phyloP scores from a whole-genome alignment of 106 monocot species.

The Cymbidium sinense region DNA sequence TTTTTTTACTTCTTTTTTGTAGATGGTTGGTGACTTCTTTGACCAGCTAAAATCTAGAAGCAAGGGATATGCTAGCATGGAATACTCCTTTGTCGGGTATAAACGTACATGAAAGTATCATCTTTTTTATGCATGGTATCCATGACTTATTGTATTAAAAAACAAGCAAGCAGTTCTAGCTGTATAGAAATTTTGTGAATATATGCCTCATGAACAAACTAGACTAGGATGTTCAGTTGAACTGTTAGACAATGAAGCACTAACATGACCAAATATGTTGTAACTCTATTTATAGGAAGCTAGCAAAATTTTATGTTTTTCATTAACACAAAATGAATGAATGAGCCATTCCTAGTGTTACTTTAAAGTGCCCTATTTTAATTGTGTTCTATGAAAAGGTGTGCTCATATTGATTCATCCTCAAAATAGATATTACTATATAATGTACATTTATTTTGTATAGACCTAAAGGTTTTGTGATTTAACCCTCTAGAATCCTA shows the following conservation, averaged over 20 bases:
- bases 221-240: background rate
- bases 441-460: no score
- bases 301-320: background rate
- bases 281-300: background rate
- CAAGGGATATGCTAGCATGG: conserved; percentile 99
- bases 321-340: background rate
- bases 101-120: background rate
- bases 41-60: conserved; percentile 98
- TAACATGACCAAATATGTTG: background rate
- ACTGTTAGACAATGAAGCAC: background rate
- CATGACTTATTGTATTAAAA: background rate
- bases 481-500: no score
- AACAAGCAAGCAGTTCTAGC: background rate
- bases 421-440: no score
- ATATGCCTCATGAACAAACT: background rate
- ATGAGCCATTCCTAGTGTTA: background rate
- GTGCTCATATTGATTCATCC: no score
- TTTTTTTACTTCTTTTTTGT: conserved; percentile 1
- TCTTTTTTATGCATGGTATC: background rate
- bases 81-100: conserved; percentile 93
- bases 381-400: background rate
- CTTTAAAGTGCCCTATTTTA: background rate
- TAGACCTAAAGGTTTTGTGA: no score
- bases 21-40: conserved; percentile 99
- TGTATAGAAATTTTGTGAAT: background rate